phyloP scores from a whole-genome alignment of 106 monocot genomes.

The Dendrobium huoshanense region DNA sequence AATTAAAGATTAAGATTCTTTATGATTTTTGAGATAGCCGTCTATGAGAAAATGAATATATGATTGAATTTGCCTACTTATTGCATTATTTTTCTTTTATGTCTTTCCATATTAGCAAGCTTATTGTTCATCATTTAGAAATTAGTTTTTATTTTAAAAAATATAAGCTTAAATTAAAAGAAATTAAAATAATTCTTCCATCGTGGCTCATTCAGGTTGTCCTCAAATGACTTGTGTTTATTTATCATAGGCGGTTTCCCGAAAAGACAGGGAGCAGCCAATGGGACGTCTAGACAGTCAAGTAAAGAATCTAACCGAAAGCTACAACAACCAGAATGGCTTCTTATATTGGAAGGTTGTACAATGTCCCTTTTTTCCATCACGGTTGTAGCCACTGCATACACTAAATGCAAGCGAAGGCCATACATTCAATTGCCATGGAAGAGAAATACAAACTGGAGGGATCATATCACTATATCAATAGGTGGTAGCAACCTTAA shows the following conservation, averaged over 20 bases:
- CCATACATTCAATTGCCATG: slow-evolving; percentile 32
- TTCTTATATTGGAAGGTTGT: slow-evolving; percentile 75
- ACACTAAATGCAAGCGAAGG: slow-evolving; percentile 30
- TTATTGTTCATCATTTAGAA: background rate
- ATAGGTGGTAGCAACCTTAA: slow-evolving; percentile 33
- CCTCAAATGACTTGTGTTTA: slow-evolving; percentile 8
- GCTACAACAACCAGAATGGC: slow-evolving; percentile 45
- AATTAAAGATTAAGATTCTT: background rate
- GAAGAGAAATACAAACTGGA: slow-evolving; percentile 34
- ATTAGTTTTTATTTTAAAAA: background rate
- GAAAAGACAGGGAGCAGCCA: slow-evolving; percentile 16
- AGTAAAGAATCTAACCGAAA: slow-evolving; percentile 16
- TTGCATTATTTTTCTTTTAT: background rate
- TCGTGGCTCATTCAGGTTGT: background rate
- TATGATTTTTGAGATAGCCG: background rate
- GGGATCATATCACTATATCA: slow-evolving; percentile 34
- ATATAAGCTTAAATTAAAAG: background rate
- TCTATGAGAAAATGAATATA: background rate
- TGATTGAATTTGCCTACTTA: background rate
- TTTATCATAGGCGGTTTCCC: slow-evolving; percentile 27
- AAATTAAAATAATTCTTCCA: background rate
- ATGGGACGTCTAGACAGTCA: slow-evolving; percentile 13
- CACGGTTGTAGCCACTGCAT: slow-evolving; percentile 26
- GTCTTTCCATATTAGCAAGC: background rate
- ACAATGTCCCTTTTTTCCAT: slow-evolving; percentile 44